Evolutionary conservation across 2,329 filamentous ascomycete genomes (phyloP), one percentile per base, ranked within the genome.

Genomic region (Tolypocladium amazonense): DNA sequence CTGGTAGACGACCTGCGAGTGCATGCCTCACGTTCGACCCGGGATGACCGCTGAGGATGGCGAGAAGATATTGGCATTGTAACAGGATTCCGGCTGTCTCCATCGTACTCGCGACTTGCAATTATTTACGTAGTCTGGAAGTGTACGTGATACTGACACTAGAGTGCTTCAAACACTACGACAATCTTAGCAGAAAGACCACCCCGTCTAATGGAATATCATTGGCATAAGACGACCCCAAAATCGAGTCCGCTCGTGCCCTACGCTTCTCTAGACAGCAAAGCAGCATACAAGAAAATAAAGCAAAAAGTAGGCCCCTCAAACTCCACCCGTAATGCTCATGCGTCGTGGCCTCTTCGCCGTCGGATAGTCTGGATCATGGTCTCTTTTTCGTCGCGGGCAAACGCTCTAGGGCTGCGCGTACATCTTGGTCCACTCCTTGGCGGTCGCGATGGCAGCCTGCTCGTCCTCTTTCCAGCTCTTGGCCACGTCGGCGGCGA

Each of bases 401-500:
- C 60, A 60, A 53, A 47, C 43, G 43, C 55, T 58, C 65, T 65
- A 70, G 62, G 82, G 77, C 71, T 81, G 82, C 56, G 92, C 92
- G 72, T 94, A 90, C 67, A 88, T 87, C 72, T 82, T 81, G 15
- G 94, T 97, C 93, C 94, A 97, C 70, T 96, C 91, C 70, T 83
- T 88, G 20, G 93, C 93, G 9, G 92, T 97, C 65, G 89, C 86
- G 68, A 99, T 97, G 30, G 94, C 94, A 56, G 90, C 90, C 64
- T 87, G 86, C 76, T 97, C 90, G 70, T 99, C 88, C 70, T 97
- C 92, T 79, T 97, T 97, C 94, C 94, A 99, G 71, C 88, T 88
- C 79, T 97, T 95, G 41, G 94, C 94, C 50, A 99, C 94, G 65
- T 99, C 93, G 71, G 96, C 95, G 56, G 94, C 95, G 50, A 99